Conservation (phyloP, 2,329 filamentous ascomycete species). For the Neoscytalidium dimidiatum region DNA sequence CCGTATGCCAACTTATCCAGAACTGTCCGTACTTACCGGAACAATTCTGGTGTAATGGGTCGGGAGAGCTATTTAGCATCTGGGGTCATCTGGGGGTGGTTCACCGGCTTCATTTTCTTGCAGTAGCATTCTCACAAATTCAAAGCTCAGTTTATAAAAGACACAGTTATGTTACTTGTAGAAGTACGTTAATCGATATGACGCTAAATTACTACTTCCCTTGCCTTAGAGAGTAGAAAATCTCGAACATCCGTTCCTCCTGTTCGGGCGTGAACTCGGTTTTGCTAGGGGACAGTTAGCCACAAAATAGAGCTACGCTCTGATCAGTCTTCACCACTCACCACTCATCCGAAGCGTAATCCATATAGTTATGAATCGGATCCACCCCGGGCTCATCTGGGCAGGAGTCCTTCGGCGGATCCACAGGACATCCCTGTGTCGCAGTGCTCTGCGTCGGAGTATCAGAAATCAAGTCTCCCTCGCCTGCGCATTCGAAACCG, state of each 20-base stretch:
- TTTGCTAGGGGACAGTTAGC: neutral
- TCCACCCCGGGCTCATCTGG: constrained; percentile 48
- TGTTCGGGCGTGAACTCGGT: neutral
- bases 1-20: too few species aligned
- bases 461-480: constrained; percentile 48
- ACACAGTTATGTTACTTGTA: too few species aligned
- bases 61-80: too few species aligned
- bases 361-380: constrained; percentile 61
- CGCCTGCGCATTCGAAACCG: constrained; percentile 45
- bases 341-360: constrained; percentile 45
- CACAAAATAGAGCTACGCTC: neutral
- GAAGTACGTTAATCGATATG: too few species aligned
- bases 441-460: constrained; percentile 44
- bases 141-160: too few species aligned
- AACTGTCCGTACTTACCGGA: too few species aligned
- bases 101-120: too few species aligned
- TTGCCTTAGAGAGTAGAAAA: neutral
- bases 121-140: too few species aligned
- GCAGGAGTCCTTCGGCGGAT: constrained; percentile 47
- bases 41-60: too few species aligned
- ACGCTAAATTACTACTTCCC: neutral
- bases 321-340: neutral
- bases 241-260: neutral
- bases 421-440: constrained; percentile 33
- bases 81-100: too few species aligned